Evolutionary conservation across 768 basidiomycete species (phyloP).

Genomic region (Hydnomerulius pinastri): DNA sequence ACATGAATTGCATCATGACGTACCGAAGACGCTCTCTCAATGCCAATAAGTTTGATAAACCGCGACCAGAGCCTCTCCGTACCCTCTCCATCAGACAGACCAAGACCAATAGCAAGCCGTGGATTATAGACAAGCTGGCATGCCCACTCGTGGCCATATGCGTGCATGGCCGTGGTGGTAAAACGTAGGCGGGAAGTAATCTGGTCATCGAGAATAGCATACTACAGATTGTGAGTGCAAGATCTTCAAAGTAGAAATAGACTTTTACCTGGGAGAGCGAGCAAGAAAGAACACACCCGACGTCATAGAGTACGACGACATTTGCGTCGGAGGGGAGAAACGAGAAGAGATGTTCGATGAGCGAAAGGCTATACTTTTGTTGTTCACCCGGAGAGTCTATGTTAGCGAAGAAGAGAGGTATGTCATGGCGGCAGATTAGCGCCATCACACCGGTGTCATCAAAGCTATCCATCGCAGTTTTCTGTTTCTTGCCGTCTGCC

Average conservation of each 20-base stretch:
- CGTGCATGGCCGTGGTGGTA: conserved; percentile 39
- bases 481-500: conserved; percentile 33
- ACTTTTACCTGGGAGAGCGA: conserved; percentile 26
- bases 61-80: conserved; percentile 37
- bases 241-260: not conserved
- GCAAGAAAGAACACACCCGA: conserved; percentile 37
- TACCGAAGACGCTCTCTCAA: conserved; percentile 35
- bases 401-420: no score
- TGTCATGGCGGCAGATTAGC: conserved; percentile 41
- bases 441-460: conserved; percentile 40
- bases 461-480: conserved; percentile 23
- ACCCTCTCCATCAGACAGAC: no score
- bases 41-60: conserved; percentile 34
- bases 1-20: conserved; percentile 1
- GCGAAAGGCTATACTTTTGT: conserved; percentile 39
- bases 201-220: conserved; percentile 24
- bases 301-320: conserved; percentile 31
- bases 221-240: conserved; percentile 15
- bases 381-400: conserved; percentile 41
- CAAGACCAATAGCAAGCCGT: no score
- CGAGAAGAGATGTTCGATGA: conserved; percentile 31
- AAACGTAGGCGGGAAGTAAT: conserved; percentile 26
- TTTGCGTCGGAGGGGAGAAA: conserved; percentile 34
- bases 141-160: conserved; percentile 41
- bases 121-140: no score